Base-by-base conservation (phyloP, 371 early-diverging fungal species). In the Mortierella polycephala region DNA sequence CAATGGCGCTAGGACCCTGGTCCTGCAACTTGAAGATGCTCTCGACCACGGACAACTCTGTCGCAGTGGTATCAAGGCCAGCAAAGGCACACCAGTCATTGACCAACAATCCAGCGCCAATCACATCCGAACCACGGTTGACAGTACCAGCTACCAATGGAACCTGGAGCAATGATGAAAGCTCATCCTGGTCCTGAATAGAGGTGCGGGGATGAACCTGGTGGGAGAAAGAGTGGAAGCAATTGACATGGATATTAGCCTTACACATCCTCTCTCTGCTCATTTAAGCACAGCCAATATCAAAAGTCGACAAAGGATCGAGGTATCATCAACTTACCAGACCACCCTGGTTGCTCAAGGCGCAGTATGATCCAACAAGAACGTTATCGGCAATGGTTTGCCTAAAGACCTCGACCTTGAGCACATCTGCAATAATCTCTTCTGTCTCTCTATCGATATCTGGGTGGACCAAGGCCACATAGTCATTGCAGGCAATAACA, bases 11-110 rank as follows among this genome's bases (percentile, higher is more conserved):
- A 9, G 95, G 96, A 68, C 94, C 92, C 49, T 93, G 90, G 71
- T 96, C 95, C 75, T 96, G 95, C 30, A 98, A 88, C 87, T 96
- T 97, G 89, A 99, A 99, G 82, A 99, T 98, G 75, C 92, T 91
- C 85, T 99, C 99, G 66, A 99, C 96, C 5, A 99, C 99, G 66
- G 95, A 93, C 71, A 99, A 87, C 86, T 99, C 99, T 40, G 99
- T 99, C 58, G 94, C 90, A 7, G 99, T 99, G 2, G 99, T 99
- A 84, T 97, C 98, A 82, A 95, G 82, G 60, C 99, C 99, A 45
- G 98, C 95, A 87, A 99, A 99, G 8, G 99, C 98, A 65, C 93
- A 88, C 97, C 98, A 99, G 83, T 99, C 99, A 83, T 99, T 99
- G 52, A 98, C 99, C 37, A 99, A 97, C 74, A 99, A 87, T 30